phyloP scores from a whole-genome alignment of 202 grass and related monocot genomes.

The Sporobolus alterniflorus region DNA sequence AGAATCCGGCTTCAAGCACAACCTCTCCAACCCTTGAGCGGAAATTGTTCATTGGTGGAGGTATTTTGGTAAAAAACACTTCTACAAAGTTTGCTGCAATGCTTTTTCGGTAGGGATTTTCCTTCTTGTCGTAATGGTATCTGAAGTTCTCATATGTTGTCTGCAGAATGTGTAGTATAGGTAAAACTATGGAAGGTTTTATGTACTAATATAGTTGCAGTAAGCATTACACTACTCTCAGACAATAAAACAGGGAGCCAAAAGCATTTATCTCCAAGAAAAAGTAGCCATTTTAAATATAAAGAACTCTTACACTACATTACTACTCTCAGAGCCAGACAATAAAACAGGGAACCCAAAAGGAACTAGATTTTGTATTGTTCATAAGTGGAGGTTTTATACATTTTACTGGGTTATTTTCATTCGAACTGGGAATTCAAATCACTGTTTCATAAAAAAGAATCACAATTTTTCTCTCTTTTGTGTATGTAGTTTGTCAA shows the following conservation, averaged over 20 bases:
- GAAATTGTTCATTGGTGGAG: constrained; percentile 61
- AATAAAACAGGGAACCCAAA: background rate
- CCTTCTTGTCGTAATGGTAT: constrained; percentile 65
- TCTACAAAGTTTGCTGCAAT: constrained; percentile 50
- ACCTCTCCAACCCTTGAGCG: constrained; percentile 51
- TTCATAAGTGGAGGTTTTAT: background rate
- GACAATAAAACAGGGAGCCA: no score
- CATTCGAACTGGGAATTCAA: background rate
- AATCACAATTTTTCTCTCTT: background rate
- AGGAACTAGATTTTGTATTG: background rate
- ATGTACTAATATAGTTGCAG: background rate
- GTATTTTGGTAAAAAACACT: constrained; percentile 66
- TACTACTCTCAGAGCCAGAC: no score
- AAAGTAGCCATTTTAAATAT: background rate
- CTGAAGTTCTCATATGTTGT: constrained; percentile 77
- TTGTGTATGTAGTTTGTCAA: background rate
- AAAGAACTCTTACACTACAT: background rate
- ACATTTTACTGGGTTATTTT: background rate
- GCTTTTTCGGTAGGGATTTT: constrained; percentile 68
- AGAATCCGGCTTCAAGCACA: constrained; percentile 48
- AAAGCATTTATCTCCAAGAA: no score
- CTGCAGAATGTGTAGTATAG: constrained; percentile 32
- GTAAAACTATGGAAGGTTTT: background rate
- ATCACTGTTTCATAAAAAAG: background rate
- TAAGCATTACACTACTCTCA: background rate